Percentiles rank a stretch among this genome's conserved stretches.
Conservation (phyloP, 2,329 filamentous ascomycete genomes). For the Hypoxylon sp. region DNA sequence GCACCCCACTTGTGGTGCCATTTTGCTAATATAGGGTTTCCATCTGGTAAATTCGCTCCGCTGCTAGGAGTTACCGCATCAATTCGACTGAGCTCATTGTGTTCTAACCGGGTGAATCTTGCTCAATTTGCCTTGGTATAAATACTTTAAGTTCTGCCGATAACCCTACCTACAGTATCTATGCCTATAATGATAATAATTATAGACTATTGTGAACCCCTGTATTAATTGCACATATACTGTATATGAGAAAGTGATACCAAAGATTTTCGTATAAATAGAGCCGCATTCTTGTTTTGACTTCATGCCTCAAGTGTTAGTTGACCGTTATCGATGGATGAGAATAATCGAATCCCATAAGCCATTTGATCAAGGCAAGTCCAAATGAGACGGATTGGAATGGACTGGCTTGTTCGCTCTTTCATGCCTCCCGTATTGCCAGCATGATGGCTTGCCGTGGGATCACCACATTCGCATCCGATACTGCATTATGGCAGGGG, state of each 20-base stretch:
- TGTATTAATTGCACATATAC: too few relatives aligned
- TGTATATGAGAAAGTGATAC: background rate
- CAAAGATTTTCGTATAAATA: background rate
- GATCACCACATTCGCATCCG: background rate
- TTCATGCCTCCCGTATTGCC: background rate
- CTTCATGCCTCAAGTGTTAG: background rate
- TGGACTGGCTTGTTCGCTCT: background rate
- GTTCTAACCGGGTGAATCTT: conserved; percentile 1
- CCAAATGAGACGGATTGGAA: background rate
- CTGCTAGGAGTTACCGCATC: conserved; percentile 2
- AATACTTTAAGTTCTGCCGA: background rate
- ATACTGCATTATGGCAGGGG: background rate
- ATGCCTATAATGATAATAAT: background rate
- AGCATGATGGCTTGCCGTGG: background rate
- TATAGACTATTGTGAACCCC: background rate
- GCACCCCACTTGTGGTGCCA: conserved; percentile 3
- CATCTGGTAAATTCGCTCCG: conserved; percentile 1
- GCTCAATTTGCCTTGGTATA: conserved; percentile 8
- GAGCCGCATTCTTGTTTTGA: conserved; percentile 16
- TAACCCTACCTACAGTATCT: background rate
- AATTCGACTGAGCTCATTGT: background rate
- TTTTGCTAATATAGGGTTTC: background rate
- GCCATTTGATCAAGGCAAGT: background rate
- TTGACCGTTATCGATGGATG: background rate
- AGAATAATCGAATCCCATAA: background rate